Conservation (phyloP, 768 basidiomycete species). For the Auriscalpium microsporum region DNA sequence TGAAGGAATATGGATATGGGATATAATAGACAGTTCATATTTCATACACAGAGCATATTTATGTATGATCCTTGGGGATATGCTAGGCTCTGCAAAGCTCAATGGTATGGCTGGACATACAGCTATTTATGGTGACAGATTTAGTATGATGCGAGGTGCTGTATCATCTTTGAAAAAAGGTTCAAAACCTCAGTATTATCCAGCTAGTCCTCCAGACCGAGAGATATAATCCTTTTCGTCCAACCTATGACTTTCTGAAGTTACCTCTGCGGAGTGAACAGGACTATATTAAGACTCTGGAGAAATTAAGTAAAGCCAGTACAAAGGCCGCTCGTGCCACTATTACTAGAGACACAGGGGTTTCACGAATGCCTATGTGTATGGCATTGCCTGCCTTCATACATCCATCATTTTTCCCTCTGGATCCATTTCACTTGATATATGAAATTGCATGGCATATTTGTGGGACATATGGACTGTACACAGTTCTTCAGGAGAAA, state of each 20-base stretch:
- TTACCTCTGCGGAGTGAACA: neutral
- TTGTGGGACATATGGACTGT: conserved; percentile 26
- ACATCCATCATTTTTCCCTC: conserved; percentile 26
- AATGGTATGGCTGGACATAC: neutral
- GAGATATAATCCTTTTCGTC: neutral
- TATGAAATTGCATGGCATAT: conserved; percentile 26
- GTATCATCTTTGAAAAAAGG: neutral
- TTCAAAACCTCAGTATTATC: neutral
- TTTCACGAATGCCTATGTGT: neutral
- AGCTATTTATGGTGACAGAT: neutral
- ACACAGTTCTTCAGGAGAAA: neutral
- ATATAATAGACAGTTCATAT: neutral
- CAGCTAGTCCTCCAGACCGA: neutral
- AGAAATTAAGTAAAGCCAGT: neutral
- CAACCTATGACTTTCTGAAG: neutral
- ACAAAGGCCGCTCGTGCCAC: neutral
- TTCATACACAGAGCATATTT: neutral
- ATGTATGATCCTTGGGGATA: neutral
- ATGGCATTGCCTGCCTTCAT: conserved; percentile 16
- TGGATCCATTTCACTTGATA: conserved; percentile 30
- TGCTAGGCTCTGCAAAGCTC: neutral
- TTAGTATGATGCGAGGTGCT: neutral
- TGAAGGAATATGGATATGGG: neutral
- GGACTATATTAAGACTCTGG: neutral
- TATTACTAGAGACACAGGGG: neutral